Base-by-base conservation (phyloP, 2,329 filamentous ascomycete genomes). In the Pseudonectria foliicola region DNA sequence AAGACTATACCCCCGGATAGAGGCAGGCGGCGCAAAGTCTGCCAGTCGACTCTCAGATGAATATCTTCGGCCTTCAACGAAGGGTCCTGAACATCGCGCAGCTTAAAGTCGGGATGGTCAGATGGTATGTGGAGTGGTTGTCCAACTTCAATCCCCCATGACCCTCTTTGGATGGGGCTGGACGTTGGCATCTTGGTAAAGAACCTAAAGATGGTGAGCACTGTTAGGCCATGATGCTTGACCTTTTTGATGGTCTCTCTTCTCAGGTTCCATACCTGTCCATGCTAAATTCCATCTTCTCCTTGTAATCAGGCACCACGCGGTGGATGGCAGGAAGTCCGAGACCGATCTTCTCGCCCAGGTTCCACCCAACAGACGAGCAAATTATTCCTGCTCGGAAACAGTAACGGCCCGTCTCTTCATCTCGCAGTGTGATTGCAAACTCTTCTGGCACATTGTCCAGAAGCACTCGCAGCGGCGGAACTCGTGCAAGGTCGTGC, bases 251-350 rank as follows among this genome's bases (percentile, higher is more conserved):
- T 7, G 8, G 23, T 8, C 14, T 10, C 2, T 10, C 15, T 8
- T 13, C 14, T 7, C 4, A 7, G 2, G 8, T 10, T 2, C 3
- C 71, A 33, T 61, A 86, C 75, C 85, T 71, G 51, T 93, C 85
- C 82, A 94, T 89, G 27, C 82, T 88, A 44, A 87, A 83, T 25
- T 82, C 75, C 82, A 93, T 88, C 64, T 89, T 93, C 55, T 85
- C 81, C 46, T 84, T 84, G 57, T 90, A 93, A 49, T 92, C 84
- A 0, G 87, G 86, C 14, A 94, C 82, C 1, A 73, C 70, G 1
- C 62, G 62, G 53, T 94, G 87, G 40, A 94, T 90, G 38, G 78
- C 72, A 10, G 79, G 67, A 11, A 94, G 63, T 14, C 72, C 71
- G 45, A 80, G 60, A 0, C 84, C 85, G 35, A 92, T 79, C 63